phyloP scores from a whole-genome alignment of 345 rosid species.

The Cardiospermum halicacabum region DNA sequence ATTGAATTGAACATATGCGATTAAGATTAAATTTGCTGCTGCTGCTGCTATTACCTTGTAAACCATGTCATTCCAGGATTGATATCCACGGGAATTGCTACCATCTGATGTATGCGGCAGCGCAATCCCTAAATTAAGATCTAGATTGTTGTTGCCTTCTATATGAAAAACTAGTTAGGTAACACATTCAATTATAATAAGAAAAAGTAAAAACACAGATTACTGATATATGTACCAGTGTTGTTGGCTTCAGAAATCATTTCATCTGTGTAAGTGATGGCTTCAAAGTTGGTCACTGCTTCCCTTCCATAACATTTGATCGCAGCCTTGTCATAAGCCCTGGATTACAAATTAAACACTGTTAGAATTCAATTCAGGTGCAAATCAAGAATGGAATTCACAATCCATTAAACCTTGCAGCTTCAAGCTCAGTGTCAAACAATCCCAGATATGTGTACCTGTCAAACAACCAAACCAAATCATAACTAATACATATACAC shows the following conservation, averaged over 20 bases:
- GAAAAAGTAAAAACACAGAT: background rate
- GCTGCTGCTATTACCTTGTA: constrained; percentile 31
- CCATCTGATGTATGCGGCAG: constrained; percentile 25
- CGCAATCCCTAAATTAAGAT: constrained; percentile 61
- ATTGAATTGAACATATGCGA: background rate
- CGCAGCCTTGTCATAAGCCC: constrained; percentile 71
- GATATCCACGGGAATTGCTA: constrained; percentile 5
- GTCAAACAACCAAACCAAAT: constrained; percentile 32
- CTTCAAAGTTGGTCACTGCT: constrained; percentile 89
- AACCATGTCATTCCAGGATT: constrained; percentile 14
- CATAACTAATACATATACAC: constrained; percentile 1
- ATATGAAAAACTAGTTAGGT: constrained; percentile 15
- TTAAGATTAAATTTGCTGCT: background rate
- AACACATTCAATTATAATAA: background rate
- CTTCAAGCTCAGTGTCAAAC: constrained; percentile 86
- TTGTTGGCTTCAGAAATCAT: constrained; percentile 20
- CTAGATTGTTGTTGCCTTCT: constrained; percentile 36
- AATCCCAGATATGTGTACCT: constrained; percentile 97
- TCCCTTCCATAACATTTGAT: constrained; percentile 82
- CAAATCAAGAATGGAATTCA: constrained; percentile 6
- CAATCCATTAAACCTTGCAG: constrained; percentile 67
- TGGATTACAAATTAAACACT: constrained; percentile 18
- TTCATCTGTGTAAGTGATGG: constrained; percentile 56
- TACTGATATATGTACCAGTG: constrained; percentile 23
- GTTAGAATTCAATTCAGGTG: too few relatives aligned